phyloP scores from a whole-genome alignment of 352 stramenopile genomes.

The Globisporangium ultimum region DNA sequence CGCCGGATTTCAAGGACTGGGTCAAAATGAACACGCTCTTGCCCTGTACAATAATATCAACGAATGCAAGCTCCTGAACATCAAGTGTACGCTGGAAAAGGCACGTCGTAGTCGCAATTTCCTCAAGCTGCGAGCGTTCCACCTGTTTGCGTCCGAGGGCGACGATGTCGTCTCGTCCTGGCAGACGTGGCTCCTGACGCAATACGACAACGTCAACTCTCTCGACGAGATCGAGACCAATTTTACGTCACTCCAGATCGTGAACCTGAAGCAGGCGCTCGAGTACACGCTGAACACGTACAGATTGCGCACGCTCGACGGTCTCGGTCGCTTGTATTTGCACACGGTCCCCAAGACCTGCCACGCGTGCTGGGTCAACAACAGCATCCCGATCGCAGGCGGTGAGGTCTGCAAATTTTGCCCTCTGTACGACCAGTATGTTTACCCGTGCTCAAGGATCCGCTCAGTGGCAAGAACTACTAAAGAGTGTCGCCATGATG shows the following conservation, averaged over 20 bases:
- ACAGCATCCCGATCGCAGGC: constrained; percentile 7
- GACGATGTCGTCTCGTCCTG: constrained; percentile 20
- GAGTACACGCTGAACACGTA: constrained; percentile 28
- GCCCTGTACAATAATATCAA: constrained; percentile 8
- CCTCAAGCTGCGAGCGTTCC: constrained; percentile 10
- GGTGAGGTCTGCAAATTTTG: constrained; percentile 15
- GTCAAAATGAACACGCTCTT: constrained; percentile 3
- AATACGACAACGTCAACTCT: constrained; percentile 18
- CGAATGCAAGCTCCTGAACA: not conserved
- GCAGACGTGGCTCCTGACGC: constrained; percentile 14
- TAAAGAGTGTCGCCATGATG: no score
- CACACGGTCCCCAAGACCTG: constrained; percentile 9
- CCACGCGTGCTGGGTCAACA: constrained; percentile 24
- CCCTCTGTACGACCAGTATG: constrained; percentile 13
- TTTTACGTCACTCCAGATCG: constrained; percentile 11
- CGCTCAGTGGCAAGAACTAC: no score
- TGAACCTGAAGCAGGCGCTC: constrained; percentile 13
- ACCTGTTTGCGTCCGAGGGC: constrained; percentile 23
- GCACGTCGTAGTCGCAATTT: constrained; percentile 9
- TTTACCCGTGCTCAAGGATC: constrained; percentile 11
- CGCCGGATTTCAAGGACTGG: not conserved
- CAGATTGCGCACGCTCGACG: constrained; percentile 19
- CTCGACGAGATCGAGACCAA: constrained; percentile 6
- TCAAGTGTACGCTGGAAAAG: not conserved
- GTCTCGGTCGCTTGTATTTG: constrained; percentile 6